Conservation (phyloP, 495 filamentous ascomycete species). For the Daldinia vernicosa region DNA sequence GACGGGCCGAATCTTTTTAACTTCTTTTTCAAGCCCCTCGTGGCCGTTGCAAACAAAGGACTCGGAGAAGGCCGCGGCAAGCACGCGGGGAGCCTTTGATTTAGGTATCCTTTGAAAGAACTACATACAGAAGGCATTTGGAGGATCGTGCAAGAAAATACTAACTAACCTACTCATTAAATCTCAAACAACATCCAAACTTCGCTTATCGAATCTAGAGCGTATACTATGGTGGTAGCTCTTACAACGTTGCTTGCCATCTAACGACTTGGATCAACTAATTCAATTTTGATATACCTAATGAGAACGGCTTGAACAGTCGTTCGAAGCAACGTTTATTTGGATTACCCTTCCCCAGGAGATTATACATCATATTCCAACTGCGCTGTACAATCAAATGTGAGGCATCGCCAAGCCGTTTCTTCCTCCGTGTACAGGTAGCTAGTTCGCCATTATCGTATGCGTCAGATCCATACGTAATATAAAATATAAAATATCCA, state of each 20-base stretch:
- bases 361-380: constrained; percentile 8
- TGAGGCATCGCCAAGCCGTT: constrained; percentile 9
- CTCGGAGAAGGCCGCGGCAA: neutral
- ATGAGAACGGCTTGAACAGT: constrained; percentile 1
- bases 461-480: too few relatives aligned
- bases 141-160: neutral
- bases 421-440: neutral
- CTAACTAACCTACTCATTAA: constrained; percentile 1
- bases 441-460: neutral
- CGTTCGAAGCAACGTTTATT: constrained; percentile 15
- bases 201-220: constrained; percentile 4
- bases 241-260: constrained; percentile 26
- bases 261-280: constrained; percentile 3
- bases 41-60: neutral
- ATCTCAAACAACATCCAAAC: neutral
- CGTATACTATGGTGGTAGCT: constrained; percentile 20
- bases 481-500: constrained; percentile 13
- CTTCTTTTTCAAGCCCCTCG: neutral
- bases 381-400: neutral
- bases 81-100: neutral
- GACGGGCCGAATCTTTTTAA: constrained; percentile 21
- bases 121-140: neutral
- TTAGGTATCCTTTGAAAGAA: neutral
- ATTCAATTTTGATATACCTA: constrained; percentile 11
- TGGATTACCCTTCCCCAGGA: neutral